These are phyloP conservation scores for Tuber brumale DNA, from an alignment of 495 filamentous ascomycete species.

Conservation along the genomic window DNA sequence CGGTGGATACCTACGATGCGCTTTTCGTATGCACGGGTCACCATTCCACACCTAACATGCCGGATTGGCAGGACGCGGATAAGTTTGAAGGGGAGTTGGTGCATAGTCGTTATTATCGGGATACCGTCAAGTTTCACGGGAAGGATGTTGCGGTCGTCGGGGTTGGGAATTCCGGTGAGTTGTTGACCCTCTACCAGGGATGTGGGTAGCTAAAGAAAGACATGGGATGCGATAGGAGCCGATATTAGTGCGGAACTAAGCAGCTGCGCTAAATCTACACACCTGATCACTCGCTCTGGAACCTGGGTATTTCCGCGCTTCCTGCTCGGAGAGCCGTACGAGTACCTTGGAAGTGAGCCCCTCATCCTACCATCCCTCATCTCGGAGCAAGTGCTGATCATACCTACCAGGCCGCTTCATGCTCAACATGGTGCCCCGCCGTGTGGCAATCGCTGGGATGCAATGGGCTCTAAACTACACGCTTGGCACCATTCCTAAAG, in stretches of 20 bases:
- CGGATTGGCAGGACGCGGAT: conserved; percentile 36
- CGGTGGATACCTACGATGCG: conserved; percentile 34
- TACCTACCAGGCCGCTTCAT: conserved; percentile 13
- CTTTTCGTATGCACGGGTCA: conserved; percentile 42
- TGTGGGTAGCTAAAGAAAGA: conserved; percentile 9
- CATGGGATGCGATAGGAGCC: conserved; percentile 14
- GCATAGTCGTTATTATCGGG: conserved; percentile 43
- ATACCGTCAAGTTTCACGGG: conserved; percentile 33
- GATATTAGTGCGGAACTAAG: conserved; percentile 29
- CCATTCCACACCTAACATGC: conserved; percentile 32
- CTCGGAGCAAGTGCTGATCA: background rate
- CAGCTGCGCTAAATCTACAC: conserved; percentile 6
- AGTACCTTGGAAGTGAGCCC: conserved; percentile 13
- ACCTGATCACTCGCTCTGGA: conserved; percentile 30
- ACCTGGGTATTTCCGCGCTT: conserved; percentile 30
- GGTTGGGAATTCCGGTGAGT: conserved; percentile 39
- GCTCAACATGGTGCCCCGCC: conserved; percentile 11
- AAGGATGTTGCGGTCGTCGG: conserved; percentile 42
- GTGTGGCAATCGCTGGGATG: background rate
- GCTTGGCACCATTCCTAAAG: conserved; percentile 20
- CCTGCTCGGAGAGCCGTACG: conserved; percentile 20
- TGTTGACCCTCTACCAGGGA: background rate
- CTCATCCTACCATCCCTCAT: background rate
- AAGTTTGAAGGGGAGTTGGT: conserved; percentile 30
- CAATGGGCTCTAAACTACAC: conserved; percentile 7